phyloP scores from a whole-genome alignment of 2,329 filamentous ascomycete species.

The Pseudopyricularia cyperi region DNA sequence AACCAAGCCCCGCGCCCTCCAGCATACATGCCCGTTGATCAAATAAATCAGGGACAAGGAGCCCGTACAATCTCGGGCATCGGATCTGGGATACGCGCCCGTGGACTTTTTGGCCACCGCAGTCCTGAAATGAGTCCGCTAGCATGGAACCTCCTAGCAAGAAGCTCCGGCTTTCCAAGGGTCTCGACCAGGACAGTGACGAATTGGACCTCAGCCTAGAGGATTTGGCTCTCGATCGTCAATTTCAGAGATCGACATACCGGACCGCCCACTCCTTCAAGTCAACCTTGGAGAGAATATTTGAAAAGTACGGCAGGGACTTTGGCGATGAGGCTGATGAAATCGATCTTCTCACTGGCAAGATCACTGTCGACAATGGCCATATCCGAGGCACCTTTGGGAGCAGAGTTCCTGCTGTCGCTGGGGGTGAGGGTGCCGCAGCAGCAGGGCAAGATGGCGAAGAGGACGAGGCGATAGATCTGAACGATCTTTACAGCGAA shows the following conservation, averaged over 20 bases:
- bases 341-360: constrained; percentile 70
- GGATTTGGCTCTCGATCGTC: constrained; percentile 37
- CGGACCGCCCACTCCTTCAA: constrained; percentile 62
- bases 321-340: constrained; percentile 79
- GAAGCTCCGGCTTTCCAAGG: constrained; percentile 39
- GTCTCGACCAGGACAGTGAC: constrained; percentile 24
- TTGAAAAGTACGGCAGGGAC: constrained; percentile 74
- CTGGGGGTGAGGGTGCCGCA: constrained; percentile 17
- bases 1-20: too few species aligned
- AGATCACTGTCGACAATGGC: constrained; percentile 83
- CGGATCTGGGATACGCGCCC: background rate
- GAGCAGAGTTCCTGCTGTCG: background rate
- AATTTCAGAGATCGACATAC: constrained; percentile 48
- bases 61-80: too few species aligned
- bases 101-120: background rate
- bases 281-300: constrained; percentile 76
- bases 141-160: constrained; percentile 48
- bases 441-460: constrained; percentile 6
- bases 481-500: constrained; percentile 4
- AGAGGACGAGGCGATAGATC: background rate
- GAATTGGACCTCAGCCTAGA: constrained; percentile 33
- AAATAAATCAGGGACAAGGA: too few species aligned
- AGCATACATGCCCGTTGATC: too few species aligned
- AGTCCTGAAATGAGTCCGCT: background rate
- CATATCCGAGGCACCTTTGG: constrained; percentile 47